Evolutionary conservation across 331 rosid genomes (phyloP), one percentile per base, ranked within the genome.

Genomic region (Telfairia occidentalis): DNA sequence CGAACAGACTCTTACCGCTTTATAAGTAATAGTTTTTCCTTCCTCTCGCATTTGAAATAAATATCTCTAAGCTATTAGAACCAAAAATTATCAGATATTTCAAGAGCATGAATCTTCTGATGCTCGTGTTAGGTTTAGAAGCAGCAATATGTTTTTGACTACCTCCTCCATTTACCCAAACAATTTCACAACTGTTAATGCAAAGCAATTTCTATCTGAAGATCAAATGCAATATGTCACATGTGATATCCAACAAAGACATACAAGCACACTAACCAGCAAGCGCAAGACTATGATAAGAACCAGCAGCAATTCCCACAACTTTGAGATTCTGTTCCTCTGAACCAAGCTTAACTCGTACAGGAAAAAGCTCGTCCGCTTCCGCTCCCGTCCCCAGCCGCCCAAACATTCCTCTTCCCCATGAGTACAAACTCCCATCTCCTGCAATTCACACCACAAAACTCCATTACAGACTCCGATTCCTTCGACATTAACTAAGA

Each of bases 351-450:
- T 85, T 88, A 60, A 94, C 79, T 54, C 77, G 78, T 18, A 84
- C 86, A 0, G 98, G 98, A 2, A 23, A 80, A 54, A 80, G 76
- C 82, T 87, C 82, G 34, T 94, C 98, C 16, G 83, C 77, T 71
- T 88, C 89, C 10, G 90, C 78, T 4, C 86, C 96, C 29, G 80
- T 85, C 1, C 98, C 98, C 60, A 94, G 95, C 5, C 97, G 78
- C 67, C 98, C 97, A 79, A 94, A 81, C 90, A 86, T 88, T 67
- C 98, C 97, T 83, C 88, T 88, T 58, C 98, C 98, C 98, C 98
- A 94, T 16, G 89, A 83, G 75, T 84, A 91, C 23, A 94, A 89
- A 29, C 86, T 60, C 5, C 96, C 97, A 81, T 94, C 91, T 38
- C 87, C 97, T 92, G 37, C 81, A 84, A 72, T 1, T 48, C 63